These are phyloP conservation scores for Debaryomyces robertsiae DNA, from an alignment of 1,139 yeast genomes.

Conservation along the genomic window DNA sequence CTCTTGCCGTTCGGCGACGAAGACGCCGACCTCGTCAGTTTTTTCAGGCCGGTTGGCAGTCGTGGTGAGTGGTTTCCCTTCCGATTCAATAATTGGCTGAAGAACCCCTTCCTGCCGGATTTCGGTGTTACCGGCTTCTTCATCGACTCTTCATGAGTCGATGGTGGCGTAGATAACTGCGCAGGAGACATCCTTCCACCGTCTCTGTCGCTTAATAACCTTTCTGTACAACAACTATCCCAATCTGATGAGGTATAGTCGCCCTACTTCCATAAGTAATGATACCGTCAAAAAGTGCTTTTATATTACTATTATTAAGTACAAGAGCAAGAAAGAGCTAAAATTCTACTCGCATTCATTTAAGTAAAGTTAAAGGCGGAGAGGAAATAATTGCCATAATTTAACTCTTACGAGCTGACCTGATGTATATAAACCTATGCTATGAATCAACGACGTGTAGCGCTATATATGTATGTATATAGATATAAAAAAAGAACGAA, in stretches of 20 bases:
- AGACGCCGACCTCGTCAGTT: conserved; percentile 1
- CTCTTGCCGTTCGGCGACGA: conserved; percentile 5
- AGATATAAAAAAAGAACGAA: background rate
- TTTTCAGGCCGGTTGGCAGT: background rate
- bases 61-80: background rate
- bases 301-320: no score
- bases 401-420: no score
- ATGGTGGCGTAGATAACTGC: conserved; percentile 13
- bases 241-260: background rate
- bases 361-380: no score
- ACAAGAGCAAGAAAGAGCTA: no score
- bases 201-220: background rate
- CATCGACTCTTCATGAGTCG: conserved; percentile 5
- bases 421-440: conserved; percentile 6
- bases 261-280: no score
- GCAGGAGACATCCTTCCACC: background rate
- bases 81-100: conserved; percentile 10
- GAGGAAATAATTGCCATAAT: no score
- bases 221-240: background rate
- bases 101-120: conserved; percentile 6
- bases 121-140: conserved; percentile 4
- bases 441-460: conserved; percentile 6
- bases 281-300: no score
- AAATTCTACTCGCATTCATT: background rate
- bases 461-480: no score